Evolutionary conservation across 768 basidiomycete species (phyloP).

Genomic region (Calvatia gigantea): DNA sequence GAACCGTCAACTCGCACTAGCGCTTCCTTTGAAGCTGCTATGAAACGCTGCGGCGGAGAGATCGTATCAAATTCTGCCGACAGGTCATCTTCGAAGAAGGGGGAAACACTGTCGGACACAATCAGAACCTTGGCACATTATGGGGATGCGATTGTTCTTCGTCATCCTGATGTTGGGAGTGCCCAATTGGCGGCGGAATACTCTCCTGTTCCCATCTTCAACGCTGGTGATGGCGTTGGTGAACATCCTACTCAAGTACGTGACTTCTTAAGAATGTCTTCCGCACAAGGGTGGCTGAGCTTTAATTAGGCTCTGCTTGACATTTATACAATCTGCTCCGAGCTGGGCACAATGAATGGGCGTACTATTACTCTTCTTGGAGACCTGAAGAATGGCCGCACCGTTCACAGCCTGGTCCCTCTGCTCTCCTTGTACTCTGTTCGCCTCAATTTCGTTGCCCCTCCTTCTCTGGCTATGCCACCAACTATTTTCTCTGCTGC

Average conservation of each 20-base stretch:
- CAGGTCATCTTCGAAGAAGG: conserved; percentile 86
- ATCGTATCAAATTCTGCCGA: conserved; percentile 84
- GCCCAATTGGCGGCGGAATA: conserved; percentile 95
- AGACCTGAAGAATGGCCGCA: conserved; percentile 96
- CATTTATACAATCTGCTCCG: conserved; percentile 94
- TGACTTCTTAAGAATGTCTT: neutral
- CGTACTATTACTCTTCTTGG: conserved; percentile 90
- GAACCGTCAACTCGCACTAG: conserved; percentile 97
- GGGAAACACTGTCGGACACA: conserved; percentile 91
- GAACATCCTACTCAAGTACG: conserved; percentile 94
- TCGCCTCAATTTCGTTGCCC: conserved; percentile 93
- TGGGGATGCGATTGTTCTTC: conserved; percentile 89
- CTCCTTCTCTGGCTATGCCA: conserved; percentile 88
- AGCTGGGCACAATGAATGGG: conserved; percentile 96
- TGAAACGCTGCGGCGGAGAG: conserved; percentile 97
- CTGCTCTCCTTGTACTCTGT: conserved; percentile 90
- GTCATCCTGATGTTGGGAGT: conserved; percentile 92
- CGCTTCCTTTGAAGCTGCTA: conserved; percentile 95
- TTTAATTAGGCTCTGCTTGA: conserved; percentile 70
- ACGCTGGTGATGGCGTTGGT: conserved; percentile 95
- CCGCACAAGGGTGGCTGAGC: conserved; percentile 1
- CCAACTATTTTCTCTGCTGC: conserved; percentile 78
- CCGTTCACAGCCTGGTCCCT: conserved; percentile 93
- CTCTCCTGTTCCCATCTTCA: conserved; percentile 93
- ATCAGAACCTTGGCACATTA: conserved; percentile 94